Evolutionary conservation across 805 yeast species (phyloP), one percentile per base, ranked within the genome.

Genomic region (Suhomyces sp.): DNA sequence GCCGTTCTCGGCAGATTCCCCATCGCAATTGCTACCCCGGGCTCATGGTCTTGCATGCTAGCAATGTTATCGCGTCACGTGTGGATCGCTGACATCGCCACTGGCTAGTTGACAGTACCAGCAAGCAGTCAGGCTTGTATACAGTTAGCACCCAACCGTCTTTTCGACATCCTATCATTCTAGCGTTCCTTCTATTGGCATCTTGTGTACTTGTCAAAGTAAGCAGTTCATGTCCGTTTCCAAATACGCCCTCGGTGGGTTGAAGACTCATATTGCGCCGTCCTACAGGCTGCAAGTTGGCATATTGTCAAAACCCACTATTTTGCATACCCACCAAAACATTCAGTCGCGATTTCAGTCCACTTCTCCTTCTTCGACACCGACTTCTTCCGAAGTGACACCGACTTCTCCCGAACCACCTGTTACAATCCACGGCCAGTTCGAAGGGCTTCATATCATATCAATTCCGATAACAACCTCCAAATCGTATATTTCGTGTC

Each of bases 391-490:
- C 19, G 19, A 19, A 19, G 19, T 2, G 19, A 10, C 24, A 2
- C 24, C 23, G 24, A 9, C n/a, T 9, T 10, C 42, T 8, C 6
- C 42, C 42, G n/a, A 38, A 10, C 33, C 13, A 17, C 46, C 46
- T 5, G 12, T 22, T 19, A 12, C 40, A 12, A 19, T 17, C 4
- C 38, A 46, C 12, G 38, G 31, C 42, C 36, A 23, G 33, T 47
- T 47, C n/a, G 49, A 27, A n/a, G 42, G 49, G 6, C 51, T 88
- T 59, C 82, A 86, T 58, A 68, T 92, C 29, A 70, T 88, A 10
- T 81, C 90, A 2, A 72, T 90, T 5, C 97, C 97, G 6, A 73
- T 91, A 26, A 85, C 93, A 5, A 72, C 82, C 3, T 66, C 74
- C 49, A 78, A 79, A 54, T 78, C 88, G 3, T 86, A 82, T 65